phyloP scores from a whole-genome alignment of 495 filamentous ascomycete genomes.

The Podospora comata region DNA sequence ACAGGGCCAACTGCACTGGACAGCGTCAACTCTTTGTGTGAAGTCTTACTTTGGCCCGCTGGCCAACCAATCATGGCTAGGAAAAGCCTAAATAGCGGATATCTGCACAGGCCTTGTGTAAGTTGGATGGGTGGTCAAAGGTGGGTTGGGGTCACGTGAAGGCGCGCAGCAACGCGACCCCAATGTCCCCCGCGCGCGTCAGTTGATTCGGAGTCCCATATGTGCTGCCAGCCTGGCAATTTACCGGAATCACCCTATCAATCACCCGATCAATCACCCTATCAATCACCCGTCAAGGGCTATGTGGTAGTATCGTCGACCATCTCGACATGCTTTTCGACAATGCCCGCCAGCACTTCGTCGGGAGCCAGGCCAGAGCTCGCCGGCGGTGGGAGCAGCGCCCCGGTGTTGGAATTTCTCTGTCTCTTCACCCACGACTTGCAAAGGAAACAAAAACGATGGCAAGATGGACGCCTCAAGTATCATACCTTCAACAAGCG shows the following conservation, averaged over 20 bases:
- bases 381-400: constrained; percentile 32
- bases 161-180: constrained; percentile 12
- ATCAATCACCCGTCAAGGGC: not conserved
- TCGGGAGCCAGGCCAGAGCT: constrained; percentile 13
- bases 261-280: too few relatives aligned
- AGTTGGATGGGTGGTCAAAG: not conserved
- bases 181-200: constrained; percentile 21
- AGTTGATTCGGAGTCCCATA: not conserved
- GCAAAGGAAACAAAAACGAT: constrained; percentile 80
- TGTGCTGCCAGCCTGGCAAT: not conserved
- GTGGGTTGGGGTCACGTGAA: not conserved
- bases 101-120: not conserved
- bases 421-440: constrained; percentile 87
- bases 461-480: constrained; percentile 86
- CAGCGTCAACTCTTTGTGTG: too few relatives aligned
- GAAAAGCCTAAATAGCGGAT: not conserved
- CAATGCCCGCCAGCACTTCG: constrained; percentile 25
- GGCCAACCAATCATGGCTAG: not conserved
- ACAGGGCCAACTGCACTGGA: constrained; percentile 6
- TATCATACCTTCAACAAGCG: constrained; percentile 91
- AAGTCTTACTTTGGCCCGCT: not conserved
- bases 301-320: constrained; percentile 11
- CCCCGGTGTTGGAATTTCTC: constrained; percentile 71
- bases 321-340: constrained; percentile 12
- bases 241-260: not conserved